Conservation (phyloP, 2,329 filamentous ascomycete genomes). For the Sclerotinia sclerotiorum region DNA sequence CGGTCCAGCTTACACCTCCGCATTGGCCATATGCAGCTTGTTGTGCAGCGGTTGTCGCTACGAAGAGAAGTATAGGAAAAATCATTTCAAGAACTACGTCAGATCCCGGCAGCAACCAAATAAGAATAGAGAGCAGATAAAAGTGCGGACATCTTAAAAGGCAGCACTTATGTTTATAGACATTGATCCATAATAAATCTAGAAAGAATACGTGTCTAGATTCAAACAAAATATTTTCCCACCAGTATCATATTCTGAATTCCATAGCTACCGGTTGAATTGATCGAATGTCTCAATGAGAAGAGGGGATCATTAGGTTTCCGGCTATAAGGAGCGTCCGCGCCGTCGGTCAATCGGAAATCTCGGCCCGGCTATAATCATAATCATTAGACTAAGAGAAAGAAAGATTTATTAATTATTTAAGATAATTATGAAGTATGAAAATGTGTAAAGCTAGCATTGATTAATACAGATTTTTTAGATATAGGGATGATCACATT, state of each 20-base stretch:
- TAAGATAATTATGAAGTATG: too few species aligned
- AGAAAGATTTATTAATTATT: too few species aligned
- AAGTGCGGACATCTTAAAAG: background rate
- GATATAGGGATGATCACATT: too few species aligned
- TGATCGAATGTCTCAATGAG: background rate
- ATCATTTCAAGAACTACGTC: background rate
- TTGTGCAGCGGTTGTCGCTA: background rate
- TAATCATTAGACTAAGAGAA: too few species aligned
- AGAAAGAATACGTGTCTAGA: background rate
- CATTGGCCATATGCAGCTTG: slow-evolving; percentile 30
- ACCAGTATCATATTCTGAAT: background rate
- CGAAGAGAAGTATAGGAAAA: background rate
- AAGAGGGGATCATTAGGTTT: background rate
- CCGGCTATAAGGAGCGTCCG: background rate
- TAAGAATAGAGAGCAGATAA: background rate
- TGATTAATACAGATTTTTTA: too few species aligned
- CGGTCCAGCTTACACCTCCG: slow-evolving; percentile 30
- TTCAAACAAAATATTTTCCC: background rate
- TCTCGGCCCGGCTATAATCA: background rate
- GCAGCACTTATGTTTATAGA: background rate
- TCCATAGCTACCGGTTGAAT: background rate
- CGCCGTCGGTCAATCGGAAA: background rate
- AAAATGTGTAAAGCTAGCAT: too few species aligned
- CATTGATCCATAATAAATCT: background rate
- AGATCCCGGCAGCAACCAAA: too few species aligned